Percentiles rank a stretch among this genome's conserved stretches.
These are phyloP conservation scores for Colletotrichum simmondsii DNA, from an alignment of 2,329 filamentous ascomycete species.

Conservation along the genomic window DNA sequence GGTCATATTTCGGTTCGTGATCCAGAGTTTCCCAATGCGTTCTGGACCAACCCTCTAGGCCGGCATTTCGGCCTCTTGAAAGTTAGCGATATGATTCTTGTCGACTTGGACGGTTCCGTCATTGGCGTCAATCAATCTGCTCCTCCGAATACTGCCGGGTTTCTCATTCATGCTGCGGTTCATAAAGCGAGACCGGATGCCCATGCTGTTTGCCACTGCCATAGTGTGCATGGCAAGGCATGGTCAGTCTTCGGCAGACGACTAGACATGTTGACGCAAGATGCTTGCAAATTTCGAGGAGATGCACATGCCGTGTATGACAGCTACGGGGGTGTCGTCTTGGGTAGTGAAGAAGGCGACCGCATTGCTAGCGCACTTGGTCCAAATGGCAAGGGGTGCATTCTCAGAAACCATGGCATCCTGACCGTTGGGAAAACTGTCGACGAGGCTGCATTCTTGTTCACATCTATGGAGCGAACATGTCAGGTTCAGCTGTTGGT, in stretches of 20 bases:
- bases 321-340: constrained; percentile 58
- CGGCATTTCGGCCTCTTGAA: constrained; percentile 71
- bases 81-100: constrained; percentile 51
- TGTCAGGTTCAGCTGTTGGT: no score
- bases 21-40: constrained; percentile 67
- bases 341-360: constrained; percentile 71
- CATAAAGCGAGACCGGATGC: constrained; percentile 65
- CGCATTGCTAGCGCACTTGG: constrained; percentile 73
- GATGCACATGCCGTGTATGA: constrained; percentile 72
- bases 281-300: constrained; percentile 60
- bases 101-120: constrained; percentile 66
- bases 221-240: constrained; percentile 63
- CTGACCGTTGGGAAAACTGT: constrained; percentile 76
- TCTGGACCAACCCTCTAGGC: constrained; percentile 72
- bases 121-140: constrained; percentile 66
- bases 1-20: constrained; percentile 72
- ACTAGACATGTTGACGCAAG: constrained; percentile 74
- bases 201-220: constrained; percentile 63
- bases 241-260: constrained; percentile 67
- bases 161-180: constrained; percentile 59
- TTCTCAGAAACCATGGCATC: constrained; percentile 77
- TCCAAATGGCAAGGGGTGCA: constrained; percentile 60
- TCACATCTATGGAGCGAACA: constrained; percentile 41
- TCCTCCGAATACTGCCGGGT: constrained; percentile 40
- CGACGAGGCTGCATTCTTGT: constrained; percentile 78